Evolutionary conservation across 768 basidiomycete species (phyloP).

Genomic region (Crepidotus variabilis): DNA sequence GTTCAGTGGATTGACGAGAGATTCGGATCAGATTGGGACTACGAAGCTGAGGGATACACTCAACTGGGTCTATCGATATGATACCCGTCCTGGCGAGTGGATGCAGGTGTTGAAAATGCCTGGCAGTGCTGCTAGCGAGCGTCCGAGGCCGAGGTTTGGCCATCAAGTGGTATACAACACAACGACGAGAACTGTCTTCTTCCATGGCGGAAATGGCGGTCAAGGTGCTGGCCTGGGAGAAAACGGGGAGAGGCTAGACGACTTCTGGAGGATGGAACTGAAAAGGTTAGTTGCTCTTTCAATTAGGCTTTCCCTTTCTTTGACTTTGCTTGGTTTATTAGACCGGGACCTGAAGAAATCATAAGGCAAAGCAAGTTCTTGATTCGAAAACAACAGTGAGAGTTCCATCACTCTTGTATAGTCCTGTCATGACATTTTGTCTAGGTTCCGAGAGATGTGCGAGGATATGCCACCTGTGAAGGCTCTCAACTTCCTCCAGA

Average conservation of each 20-base stretch:
- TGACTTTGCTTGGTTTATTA: slow-evolving; percentile 22
- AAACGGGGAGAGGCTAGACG: slow-evolving; percentile 49
- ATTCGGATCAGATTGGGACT: not conserved
- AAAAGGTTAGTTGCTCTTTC: slow-evolving; percentile 43
- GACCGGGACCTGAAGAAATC: slow-evolving; percentile 60
- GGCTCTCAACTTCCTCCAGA: slow-evolving; percentile 70
- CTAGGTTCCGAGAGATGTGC: slow-evolving; percentile 82
- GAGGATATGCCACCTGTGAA: slow-evolving; percentile 55
- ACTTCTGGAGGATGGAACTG: slow-evolving; percentile 76
- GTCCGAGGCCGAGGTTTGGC: slow-evolving; percentile 66
- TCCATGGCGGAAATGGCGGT: slow-evolving; percentile 80
- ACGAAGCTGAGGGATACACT: slow-evolving; percentile 27
- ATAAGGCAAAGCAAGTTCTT: slow-evolving; percentile 59
- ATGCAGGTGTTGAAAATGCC: slow-evolving; percentile 47
- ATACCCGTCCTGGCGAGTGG: slow-evolving; percentile 61
- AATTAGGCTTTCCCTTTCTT: not conserved
- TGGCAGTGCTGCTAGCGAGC: slow-evolving; percentile 21
- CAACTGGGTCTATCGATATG: slow-evolving; percentile 69
- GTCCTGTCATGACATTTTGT: not conserved
- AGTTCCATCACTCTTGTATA: slow-evolving; percentile 6
- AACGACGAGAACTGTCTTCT: slow-evolving; percentile 47
- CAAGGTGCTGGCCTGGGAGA: slow-evolving; percentile 1
- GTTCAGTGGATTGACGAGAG: slow-evolving; percentile 29
- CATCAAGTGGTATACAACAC: slow-evolving; percentile 77
- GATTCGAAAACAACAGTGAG: slow-evolving; percentile 72